A percentile compares a stretch with the other conserved stretches of the same genome.
These are phyloP conservation scores for Mycena capillaripes DNA, from an alignment of 768 basidiomycete genomes.

Conservation along the genomic window DNA sequence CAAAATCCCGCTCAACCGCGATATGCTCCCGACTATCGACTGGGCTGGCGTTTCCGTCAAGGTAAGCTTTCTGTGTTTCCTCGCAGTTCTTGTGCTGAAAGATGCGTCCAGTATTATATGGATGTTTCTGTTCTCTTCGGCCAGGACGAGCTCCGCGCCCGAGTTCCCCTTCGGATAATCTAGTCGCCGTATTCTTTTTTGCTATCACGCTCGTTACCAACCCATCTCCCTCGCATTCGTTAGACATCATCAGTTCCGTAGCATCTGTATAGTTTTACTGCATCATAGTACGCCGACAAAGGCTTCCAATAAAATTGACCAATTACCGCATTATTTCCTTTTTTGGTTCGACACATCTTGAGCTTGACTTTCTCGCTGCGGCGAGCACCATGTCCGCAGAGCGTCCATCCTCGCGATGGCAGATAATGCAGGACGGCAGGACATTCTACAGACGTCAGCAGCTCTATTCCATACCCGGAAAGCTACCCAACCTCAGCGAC, in stretches of 20 bases:
- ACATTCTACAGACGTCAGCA: conserved; percentile 92
- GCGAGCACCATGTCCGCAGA: conserved; percentile 47
- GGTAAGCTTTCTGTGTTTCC: conserved; percentile 54
- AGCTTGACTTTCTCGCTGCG: background rate
- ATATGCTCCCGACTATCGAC: conserved; percentile 75
- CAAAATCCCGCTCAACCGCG: conserved; percentile 65
- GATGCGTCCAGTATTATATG: conserved; percentile 71
- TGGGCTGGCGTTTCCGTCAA: conserved; percentile 79
- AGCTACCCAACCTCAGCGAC: conserved; percentile 83
- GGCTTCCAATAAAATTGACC: conserved; percentile 4
- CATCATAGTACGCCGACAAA: conserved; percentile 18
- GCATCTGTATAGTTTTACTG: conserved; percentile 31
- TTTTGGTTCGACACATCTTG: background rate
- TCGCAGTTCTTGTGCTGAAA: conserved; percentile 20
- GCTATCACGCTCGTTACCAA: conserved; percentile 25
- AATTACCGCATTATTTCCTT: background rate
- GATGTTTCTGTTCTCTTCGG: conserved; percentile 78
- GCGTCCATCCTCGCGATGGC: conserved; percentile 89
- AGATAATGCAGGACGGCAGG: conserved; percentile 88
- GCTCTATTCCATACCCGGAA: conserved; percentile 86
- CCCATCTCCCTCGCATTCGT: conserved; percentile 2
- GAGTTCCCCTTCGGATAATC: conserved; percentile 71
- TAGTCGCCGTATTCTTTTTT: conserved; percentile 41
- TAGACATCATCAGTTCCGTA: conserved; percentile 36
- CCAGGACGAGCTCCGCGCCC: conserved; percentile 72